These are phyloP conservation scores for Ophiostoma sp. DNA, from an alignment of 2,329 filamentous ascomycete species.

Conservation along the genomic window DNA sequence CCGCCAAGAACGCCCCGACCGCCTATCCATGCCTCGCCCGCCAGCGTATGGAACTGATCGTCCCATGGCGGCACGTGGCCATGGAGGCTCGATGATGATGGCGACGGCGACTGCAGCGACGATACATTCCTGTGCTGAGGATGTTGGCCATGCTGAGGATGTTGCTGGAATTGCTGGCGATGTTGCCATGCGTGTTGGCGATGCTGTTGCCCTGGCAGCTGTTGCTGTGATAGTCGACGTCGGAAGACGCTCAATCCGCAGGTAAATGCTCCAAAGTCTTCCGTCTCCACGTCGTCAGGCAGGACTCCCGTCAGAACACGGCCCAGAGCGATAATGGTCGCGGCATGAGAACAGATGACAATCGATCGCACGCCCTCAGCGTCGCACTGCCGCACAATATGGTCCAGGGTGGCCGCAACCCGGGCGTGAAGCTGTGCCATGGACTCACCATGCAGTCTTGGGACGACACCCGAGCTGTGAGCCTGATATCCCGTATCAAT, in stretches of 20 bases:
- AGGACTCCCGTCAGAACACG: constrained; percentile 76
- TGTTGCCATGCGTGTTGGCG: not conserved
- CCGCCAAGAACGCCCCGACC: constrained; percentile 68
- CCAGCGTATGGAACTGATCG: constrained; percentile 26
- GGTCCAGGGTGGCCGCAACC: constrained; percentile 66
- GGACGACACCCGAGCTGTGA: constrained; percentile 59
- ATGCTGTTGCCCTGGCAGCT: constrained; percentile 13
- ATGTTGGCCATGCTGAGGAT: not conserved
- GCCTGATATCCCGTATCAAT: constrained; percentile 54
- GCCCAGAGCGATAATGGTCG: constrained; percentile 82
- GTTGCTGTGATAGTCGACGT: constrained; percentile 37
- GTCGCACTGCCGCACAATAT: constrained; percentile 73
- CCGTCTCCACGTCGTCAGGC: constrained; percentile 67
- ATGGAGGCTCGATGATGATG: not conserved
- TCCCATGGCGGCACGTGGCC: constrained; percentile 28
- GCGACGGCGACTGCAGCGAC: not conserved
- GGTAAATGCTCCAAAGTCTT: constrained; percentile 85
- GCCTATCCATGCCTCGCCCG: constrained; percentile 51
- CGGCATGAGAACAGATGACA: constrained; percentile 86
- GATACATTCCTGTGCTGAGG: not conserved
- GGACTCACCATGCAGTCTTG: constrained; percentile 74
- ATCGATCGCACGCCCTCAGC: constrained; percentile 67
- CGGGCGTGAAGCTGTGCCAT: constrained; percentile 79
- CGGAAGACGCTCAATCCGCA: constrained; percentile 72
- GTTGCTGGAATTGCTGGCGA: too few species aligned